These are phyloP conservation scores for Solanum raphanifolium DNA, from an alignment of 257 asterid species.

Conservation along the genomic window DNA sequence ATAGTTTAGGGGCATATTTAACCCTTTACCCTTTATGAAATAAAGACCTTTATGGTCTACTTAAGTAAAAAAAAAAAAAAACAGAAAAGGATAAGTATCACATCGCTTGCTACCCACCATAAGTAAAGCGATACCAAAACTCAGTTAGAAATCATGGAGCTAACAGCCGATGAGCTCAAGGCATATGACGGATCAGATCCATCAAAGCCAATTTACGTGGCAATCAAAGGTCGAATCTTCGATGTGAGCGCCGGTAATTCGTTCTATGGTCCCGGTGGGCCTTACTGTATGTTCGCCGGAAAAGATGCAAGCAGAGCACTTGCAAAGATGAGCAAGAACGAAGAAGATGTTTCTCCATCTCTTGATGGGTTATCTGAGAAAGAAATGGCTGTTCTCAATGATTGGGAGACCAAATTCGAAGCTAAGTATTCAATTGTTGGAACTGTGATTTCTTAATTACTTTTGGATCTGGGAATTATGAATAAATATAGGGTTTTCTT, in stretches of 20 bases:
- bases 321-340: conserved; percentile 92
- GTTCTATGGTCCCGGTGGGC: conserved; percentile 90
- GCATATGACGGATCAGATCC: conserved; percentile 72
- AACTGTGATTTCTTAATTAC: conserved; percentile 16
- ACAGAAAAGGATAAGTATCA: not conserved
- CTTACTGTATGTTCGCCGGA: conserved; percentile 78
- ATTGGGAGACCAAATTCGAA: conserved; percentile 95
- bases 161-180: conserved; percentile 56
- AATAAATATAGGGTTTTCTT: not conserved
- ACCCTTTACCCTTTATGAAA: too few species aligned
- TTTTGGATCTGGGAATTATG: not conserved
- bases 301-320: conserved; percentile 97
- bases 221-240: conserved; percentile 61
- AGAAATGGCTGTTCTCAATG: conserved; percentile 75
- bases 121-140: not conserved
- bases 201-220: conserved; percentile 87
- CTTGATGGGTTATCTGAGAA: conserved; percentile 78
- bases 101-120: not conserved
- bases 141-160: conserved; percentile 22
- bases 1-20: too few species aligned
- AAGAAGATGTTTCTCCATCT: conserved; percentile 46
- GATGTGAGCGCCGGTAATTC: conserved; percentile 76
- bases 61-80: too few species aligned
- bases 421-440: conserved; percentile 89
- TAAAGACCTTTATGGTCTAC: too few species aligned